A percentile compares a stretch with the other conserved stretches of the same genome.
Conservation (phyloP, 2,329 filamentous ascomycete species). For the Phialophora tarda region DNA sequence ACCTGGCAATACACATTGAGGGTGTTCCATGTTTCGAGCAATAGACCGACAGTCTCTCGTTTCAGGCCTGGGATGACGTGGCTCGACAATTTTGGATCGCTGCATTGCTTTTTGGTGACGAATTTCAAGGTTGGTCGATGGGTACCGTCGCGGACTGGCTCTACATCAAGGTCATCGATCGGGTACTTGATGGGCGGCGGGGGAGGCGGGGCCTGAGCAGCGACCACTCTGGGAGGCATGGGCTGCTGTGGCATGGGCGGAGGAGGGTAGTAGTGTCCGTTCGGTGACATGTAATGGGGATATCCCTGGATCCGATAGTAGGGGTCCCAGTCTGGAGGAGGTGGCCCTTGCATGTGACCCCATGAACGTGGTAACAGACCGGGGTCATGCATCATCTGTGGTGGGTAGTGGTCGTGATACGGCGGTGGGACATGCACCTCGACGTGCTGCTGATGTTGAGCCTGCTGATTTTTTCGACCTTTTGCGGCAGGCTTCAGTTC, state of each 20-base stretch:
- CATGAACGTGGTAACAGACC: conserved; percentile 44
- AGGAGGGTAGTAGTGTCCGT: conserved; percentile 42
- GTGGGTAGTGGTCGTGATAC: conserved; percentile 60
- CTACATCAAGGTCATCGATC: conserved; percentile 88
- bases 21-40: conserved; percentile 94
- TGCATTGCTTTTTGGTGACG: conserved; percentile 60
- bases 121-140: conserved; percentile 79
- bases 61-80: conserved; percentile 65
- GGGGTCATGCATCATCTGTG: conserved; percentile 52
- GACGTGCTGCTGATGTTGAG: conserved; percentile 20
- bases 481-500: conserved; percentile 77
- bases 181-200: conserved; percentile 88
- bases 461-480: conserved; percentile 48
- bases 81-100: conserved; percentile 59
- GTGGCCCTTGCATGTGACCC: conserved; percentile 31
- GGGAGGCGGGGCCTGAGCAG: conserved; percentile 60
- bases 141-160: conserved; percentile 66
- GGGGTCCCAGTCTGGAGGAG: conserved; percentile 14
- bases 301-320: conserved; percentile 18
- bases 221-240: conserved; percentile 20
- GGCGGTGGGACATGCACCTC: conserved; percentile 54
- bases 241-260: conserved; percentile 21
- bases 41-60: conserved; percentile 81
- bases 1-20: conserved; percentile 98
- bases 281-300: conserved; percentile 40